Evolutionary conservation across 2,329 filamentous ascomycete genomes (phyloP).

Genomic region (Daldinia sp.): DNA sequence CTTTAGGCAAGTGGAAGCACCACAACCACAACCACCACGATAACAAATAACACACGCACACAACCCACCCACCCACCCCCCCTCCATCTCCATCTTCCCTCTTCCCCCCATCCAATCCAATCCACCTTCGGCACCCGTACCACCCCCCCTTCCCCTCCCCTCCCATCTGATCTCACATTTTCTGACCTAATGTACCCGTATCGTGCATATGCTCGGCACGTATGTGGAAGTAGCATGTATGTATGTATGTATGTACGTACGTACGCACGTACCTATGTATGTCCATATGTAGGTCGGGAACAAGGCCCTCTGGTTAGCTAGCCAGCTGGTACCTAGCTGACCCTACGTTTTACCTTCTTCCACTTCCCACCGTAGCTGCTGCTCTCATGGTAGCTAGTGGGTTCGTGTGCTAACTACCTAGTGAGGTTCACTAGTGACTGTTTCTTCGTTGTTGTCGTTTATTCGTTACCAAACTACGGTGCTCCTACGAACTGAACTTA

Average conservation of each 20-base stretch:
- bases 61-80: neutral
- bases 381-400: neutral
- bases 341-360: neutral
- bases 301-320: neutral
- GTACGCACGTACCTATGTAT: too few relatives aligned
- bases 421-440: neutral
- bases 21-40: too few relatives aligned
- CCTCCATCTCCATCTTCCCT: neutral
- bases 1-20: constrained; percentile 36
- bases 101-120: too few relatives aligned
- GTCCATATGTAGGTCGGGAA: too few relatives aligned
- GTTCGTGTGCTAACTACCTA: neutral
- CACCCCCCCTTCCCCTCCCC: neutral
- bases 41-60: too few relatives aligned
- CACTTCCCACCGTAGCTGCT: too few relatives aligned
- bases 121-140: too few relatives aligned
- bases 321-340: neutral
- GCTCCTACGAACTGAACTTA: constrained; percentile 1
- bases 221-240: too few relatives aligned
- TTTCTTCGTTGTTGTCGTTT: neutral
- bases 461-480: constrained; percentile 6
- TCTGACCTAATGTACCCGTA: constrained; percentile 33
- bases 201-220: constrained; percentile 35
- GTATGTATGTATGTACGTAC: constrained; percentile 1
- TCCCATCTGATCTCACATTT: constrained; percentile 37